phyloP scores from a whole-genome alignment of 164 flowering plant species.

The Liriodendron chinense region DNA sequence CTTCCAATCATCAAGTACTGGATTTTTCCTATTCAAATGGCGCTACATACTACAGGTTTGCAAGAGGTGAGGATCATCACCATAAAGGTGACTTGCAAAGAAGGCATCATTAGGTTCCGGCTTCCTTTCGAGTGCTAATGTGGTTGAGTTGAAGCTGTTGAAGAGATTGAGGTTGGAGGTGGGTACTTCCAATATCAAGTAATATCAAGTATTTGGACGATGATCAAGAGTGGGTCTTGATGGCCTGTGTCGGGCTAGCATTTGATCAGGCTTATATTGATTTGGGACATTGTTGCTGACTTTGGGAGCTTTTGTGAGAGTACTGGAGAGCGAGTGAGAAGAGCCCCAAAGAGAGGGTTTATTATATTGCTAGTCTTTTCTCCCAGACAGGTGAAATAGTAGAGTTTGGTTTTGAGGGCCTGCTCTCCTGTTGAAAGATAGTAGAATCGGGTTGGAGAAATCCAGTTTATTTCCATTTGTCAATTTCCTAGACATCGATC shows the following conservation, averaged over 20 bases:
- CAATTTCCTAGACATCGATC: no score
- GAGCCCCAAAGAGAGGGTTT: background rate
- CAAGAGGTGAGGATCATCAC: constrained; percentile 55
- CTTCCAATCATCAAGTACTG: constrained; percentile 21
- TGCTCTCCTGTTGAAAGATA: constrained; percentile 19
- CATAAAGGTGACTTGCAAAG: constrained; percentile 73
- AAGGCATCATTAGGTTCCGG: constrained; percentile 78
- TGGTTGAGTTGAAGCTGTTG: constrained; percentile 69
- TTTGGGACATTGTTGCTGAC: constrained; percentile 56
- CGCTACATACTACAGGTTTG: constrained; percentile 24
- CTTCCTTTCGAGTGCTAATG: constrained; percentile 42
- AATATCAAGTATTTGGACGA: constrained; percentile 87
- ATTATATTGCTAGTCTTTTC: background rate
- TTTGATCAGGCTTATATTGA: constrained; percentile 55
- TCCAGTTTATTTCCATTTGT: background rate
- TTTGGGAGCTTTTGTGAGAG: constrained; percentile 97
- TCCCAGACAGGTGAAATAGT: constrained; percentile 19
- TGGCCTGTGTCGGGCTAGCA: constrained; percentile 71
- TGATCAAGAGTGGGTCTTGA: constrained; percentile 78
- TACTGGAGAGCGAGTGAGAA: constrained; percentile 40
- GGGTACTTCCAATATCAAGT: constrained; percentile 81
- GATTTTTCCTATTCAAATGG: constrained; percentile 17
- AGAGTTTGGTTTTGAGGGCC: constrained; percentile 23
- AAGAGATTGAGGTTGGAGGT: constrained; percentile 81
- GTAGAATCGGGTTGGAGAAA: constrained; percentile 12